A percentile compares a stretch with the other conserved stretches of the same genome.
phyloP scores from a whole-genome alignment of 345 rosid genomes.

The Eutrema yunnanense region DNA sequence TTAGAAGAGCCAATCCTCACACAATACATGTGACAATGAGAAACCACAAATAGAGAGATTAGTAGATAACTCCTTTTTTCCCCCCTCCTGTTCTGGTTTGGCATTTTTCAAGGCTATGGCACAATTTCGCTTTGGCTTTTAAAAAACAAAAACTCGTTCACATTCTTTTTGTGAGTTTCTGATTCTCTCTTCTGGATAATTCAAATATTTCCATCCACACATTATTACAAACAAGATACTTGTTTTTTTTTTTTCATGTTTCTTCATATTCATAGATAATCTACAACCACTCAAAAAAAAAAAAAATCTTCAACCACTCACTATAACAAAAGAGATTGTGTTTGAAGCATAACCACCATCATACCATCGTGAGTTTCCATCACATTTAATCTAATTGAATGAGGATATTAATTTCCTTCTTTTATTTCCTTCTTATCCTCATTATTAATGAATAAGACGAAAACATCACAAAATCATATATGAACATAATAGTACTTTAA shows the following conservation, averaged over 20 bases:
- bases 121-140: not conserved
- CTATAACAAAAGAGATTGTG: not conserved
- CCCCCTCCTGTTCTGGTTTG: not conserved
- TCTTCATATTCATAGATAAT: slow-evolving; percentile 7
- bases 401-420: not conserved
- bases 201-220: slow-evolving; percentile 6
- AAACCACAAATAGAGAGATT: slow-evolving; percentile 1
- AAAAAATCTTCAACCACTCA: slow-evolving; percentile 6
- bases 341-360: not conserved
- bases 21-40: slow-evolving; percentile 22
- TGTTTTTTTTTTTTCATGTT: slow-evolving; percentile 8
- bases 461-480: not conserved
- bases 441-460: not conserved
- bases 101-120: not conserved
- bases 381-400: not conserved
- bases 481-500: not conserved
- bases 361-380: not conserved
- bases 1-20: slow-evolving; percentile 4
- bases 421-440: not conserved
- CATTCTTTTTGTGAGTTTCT: slow-evolving; percentile 22
- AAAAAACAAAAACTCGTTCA: not conserved
- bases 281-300: not conserved
- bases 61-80: not conserved
- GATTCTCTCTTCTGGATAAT: slow-evolving; percentile 6
- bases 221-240: not conserved